Conservation (phyloP, 2,329 filamentous ascomycete genomes). For the Thelonectria discophora region DNA sequence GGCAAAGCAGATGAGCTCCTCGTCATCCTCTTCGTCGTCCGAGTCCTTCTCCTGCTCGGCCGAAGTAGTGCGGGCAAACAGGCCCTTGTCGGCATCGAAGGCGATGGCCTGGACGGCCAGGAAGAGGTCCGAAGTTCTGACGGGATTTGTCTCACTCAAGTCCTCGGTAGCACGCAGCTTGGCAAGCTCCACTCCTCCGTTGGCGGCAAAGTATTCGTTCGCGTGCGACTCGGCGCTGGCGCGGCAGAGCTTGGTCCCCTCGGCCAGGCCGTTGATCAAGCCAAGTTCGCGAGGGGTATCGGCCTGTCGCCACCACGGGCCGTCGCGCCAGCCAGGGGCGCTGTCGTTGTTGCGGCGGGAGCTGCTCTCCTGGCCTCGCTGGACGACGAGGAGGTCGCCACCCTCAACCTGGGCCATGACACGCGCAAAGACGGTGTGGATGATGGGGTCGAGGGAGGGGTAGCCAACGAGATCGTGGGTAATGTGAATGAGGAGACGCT, state of each 20-base stretch:
- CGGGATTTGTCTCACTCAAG: slow-evolving; percentile 85
- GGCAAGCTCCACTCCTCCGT: slow-evolving; percentile 82
- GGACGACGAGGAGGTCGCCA: slow-evolving; percentile 91
- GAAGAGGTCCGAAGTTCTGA: slow-evolving; percentile 93
- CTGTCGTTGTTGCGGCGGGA: slow-evolving; percentile 69
- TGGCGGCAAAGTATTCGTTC: slow-evolving; percentile 80
- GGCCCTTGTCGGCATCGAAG: slow-evolving; percentile 67
- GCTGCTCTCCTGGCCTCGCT: slow-evolving; percentile 87
- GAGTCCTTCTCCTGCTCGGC: slow-evolving; percentile 63
- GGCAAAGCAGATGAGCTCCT: slow-evolving; percentile 76
- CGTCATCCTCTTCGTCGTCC: slow-evolving; percentile 60
- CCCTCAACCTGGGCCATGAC: slow-evolving; percentile 99
- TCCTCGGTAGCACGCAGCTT: slow-evolving; percentile 81
- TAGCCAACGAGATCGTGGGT: slow-evolving; percentile 96
- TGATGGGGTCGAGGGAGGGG: slow-evolving; percentile 90
- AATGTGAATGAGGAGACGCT: slow-evolving; percentile 95
- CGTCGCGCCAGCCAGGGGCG: slow-evolving; percentile 83
- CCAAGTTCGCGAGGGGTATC: slow-evolving; percentile 78
- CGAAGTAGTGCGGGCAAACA: slow-evolving; percentile 71
- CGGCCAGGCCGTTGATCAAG: slow-evolving; percentile 79
- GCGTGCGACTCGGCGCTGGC: slow-evolving; percentile 91
- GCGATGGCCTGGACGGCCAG: slow-evolving; percentile 90
- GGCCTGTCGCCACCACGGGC: slow-evolving; percentile 91
- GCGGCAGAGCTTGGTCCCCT: slow-evolving; percentile 90
- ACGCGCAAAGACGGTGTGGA: slow-evolving; percentile 89